phyloP scores from a whole-genome alignment of 768 basidiomycete species.

The Phanerodontia chrysosporium region DNA sequence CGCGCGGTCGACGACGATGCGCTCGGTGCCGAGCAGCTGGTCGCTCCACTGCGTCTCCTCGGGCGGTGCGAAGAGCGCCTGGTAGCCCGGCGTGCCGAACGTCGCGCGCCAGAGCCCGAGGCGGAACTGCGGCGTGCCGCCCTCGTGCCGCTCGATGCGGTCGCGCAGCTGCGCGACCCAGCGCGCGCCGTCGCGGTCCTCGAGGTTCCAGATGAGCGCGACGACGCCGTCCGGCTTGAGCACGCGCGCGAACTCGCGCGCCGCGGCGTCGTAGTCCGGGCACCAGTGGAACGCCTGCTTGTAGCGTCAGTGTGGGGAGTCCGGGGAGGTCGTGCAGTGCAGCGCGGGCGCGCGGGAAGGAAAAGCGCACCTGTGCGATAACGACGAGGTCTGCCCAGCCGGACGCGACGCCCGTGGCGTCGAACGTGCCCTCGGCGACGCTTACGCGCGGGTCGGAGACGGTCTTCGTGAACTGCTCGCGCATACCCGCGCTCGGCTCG shows the following conservation, averaged over 20 bases:
- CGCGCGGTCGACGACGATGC: conserved; percentile 61
- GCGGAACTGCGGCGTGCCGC: conserved; percentile 79
- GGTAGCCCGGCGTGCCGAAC: conserved; percentile 63
- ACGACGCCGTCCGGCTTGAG: conserved; percentile 72
- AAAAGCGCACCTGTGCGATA: conserved; percentile 58
- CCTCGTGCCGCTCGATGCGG: conserved; percentile 62
- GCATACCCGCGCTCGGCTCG: conserved; percentile 89
- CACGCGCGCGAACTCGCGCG: conserved; percentile 73
- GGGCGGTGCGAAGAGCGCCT: conserved; percentile 51
- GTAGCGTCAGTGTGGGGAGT: too few relatives aligned
- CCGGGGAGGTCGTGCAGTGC: too few relatives aligned
- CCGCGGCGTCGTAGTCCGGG: conserved; percentile 69
- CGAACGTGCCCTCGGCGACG: conserved; percentile 66
- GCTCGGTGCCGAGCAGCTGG: conserved; percentile 45
- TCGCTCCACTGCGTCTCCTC: conserved; percentile 56
- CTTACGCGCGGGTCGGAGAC: conserved; percentile 50
- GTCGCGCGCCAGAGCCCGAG: conserved; percentile 67
- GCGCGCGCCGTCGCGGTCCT: conserved; percentile 62
- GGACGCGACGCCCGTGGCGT: conserved; percentile 52
- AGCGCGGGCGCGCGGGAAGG: too few relatives aligned
- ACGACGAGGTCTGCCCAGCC: conserved; percentile 77
- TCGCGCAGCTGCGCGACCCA: conserved; percentile 78
- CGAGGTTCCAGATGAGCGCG: conserved; percentile 87
- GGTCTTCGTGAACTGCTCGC: conserved; percentile 58
- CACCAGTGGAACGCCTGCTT: conserved; percentile 96